Conservation (phyloP, 108 stramenopile species). For the Schizochytrium sp. region DNA sequence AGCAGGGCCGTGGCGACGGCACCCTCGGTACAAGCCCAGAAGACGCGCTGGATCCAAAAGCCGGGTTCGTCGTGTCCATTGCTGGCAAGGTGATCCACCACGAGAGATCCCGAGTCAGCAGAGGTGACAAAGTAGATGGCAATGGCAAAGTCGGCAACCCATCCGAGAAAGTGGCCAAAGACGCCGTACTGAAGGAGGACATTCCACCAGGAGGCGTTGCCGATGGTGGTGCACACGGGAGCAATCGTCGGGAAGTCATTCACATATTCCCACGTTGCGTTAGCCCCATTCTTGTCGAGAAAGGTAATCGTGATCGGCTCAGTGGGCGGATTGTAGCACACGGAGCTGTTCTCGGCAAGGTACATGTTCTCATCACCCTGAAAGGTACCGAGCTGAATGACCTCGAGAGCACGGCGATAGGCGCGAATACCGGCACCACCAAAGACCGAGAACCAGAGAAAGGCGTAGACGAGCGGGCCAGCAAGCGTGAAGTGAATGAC, state of each 20-base stretch:
- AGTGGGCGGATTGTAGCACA: background rate
- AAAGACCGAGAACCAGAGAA: constrained; percentile 51
- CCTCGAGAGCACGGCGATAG: background rate
- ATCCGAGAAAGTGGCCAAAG: constrained; percentile 43
- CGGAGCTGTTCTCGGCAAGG: background rate
- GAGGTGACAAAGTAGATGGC: constrained; percentile 54
- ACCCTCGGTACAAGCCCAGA: constrained; percentile 61
- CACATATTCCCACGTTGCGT: background rate
- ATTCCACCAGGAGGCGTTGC: constrained; percentile 44
- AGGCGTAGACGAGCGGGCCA: constrained; percentile 38
- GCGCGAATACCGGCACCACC: constrained; percentile 54
- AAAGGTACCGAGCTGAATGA: background rate
- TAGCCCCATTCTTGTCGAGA: background rate
- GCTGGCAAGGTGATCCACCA: constrained; percentile 52
- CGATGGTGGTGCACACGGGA: background rate
- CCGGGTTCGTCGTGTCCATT: constrained; percentile 47
- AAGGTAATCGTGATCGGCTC: background rate
- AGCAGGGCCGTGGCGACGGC: constrained; percentile 49
- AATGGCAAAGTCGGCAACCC: constrained; percentile 39
- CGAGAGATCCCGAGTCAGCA: constrained; percentile 58
- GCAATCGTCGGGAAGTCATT: background rate
- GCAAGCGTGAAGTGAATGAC: constrained; percentile 37
- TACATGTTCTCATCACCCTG: background rate
- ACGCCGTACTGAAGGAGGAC: constrained; percentile 41
- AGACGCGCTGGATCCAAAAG: constrained; percentile 48